Conservation (phyloP, 352 stramenopile genomes). For the Phytophthora nicotianae region DNA sequence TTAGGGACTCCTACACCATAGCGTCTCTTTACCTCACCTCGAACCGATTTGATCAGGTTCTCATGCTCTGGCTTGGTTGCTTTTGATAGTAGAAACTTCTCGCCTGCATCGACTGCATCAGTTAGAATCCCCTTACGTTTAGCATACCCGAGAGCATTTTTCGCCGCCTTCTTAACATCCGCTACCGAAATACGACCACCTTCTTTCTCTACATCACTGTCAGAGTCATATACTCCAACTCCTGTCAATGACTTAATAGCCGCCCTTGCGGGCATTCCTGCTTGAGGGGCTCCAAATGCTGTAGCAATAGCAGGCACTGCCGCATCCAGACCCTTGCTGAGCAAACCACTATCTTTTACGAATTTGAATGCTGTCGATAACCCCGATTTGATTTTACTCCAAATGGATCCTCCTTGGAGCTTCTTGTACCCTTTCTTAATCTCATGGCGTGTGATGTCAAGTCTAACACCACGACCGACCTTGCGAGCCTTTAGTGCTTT, state of each 20-base stretch:
- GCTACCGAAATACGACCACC: background rate
- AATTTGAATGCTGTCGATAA: background rate
- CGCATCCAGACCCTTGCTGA: background rate
- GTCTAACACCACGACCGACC: background rate
- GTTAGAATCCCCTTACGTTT: conserved; percentile 17
- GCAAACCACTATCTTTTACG: background rate
- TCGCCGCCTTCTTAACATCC: conserved; percentile 13
- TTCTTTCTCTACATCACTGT: conserved; percentile 3
- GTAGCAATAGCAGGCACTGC: background rate
- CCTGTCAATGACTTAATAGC: conserved; percentile 1
- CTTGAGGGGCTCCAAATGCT: background rate
- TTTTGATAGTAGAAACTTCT: conserved; percentile 6
- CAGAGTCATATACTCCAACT: conserved; percentile 4
- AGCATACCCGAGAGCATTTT: background rate
- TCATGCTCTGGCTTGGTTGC: conserved; percentile 14
- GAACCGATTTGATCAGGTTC: conserved; percentile 7
- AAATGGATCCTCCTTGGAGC: background rate
- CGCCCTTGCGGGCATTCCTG: background rate
- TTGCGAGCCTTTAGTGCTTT: background rate
- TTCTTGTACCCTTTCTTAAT: background rate
- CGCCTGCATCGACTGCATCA: conserved; percentile 9
- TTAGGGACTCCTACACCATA: background rate
- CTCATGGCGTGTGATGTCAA: background rate
- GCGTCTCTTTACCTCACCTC: conserved; percentile 1
- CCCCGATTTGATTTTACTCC: background rate